Evolutionary conservation across 495 filamentous ascomycete genomes (phyloP).

Genomic region (Hypoxylon lienhwacheense): DNA sequence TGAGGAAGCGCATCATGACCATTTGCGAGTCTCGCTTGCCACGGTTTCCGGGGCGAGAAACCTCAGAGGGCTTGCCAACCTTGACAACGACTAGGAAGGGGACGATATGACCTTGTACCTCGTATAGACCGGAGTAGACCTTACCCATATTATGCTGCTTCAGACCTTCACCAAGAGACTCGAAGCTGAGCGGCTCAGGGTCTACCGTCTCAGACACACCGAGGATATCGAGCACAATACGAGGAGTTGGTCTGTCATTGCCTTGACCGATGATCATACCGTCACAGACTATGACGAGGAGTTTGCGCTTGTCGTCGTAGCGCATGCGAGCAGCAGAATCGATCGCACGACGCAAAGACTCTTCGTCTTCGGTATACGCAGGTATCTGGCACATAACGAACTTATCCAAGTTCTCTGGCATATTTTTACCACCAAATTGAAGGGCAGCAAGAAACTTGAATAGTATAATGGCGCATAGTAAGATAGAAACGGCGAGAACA

Average conservation of each 20-base stretch:
- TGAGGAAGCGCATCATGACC: constrained; percentile 96
- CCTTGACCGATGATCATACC: constrained; percentile 99
- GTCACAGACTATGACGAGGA: constrained; percentile 91
- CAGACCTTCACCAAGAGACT: constrained; percentile 92
- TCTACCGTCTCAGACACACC: constrained; percentile 92
- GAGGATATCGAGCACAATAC: constrained; percentile 95
- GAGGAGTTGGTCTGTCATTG: constrained; percentile 92
- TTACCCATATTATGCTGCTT: constrained; percentile 99
- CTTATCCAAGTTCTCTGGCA: constrained; percentile 95
- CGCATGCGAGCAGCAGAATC: constrained; percentile 94
- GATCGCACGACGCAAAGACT: constrained; percentile 92
- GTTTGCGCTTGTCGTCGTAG: constrained; percentile 98
- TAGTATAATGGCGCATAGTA: constrained; percentile 77
- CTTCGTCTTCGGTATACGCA: constrained; percentile 97
- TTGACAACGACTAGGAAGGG: constrained; percentile 97
- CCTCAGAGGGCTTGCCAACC: constrained; percentile 95
- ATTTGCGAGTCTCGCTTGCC: constrained; percentile 99
- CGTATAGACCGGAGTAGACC: constrained; percentile 95
- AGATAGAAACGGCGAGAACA: constrained; percentile 81
- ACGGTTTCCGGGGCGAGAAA: constrained; percentile 93
- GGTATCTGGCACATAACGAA: constrained; percentile 98
- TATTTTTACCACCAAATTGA: constrained; percentile 87
- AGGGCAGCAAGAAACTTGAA: constrained; percentile 98
- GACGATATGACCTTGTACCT: constrained; percentile 96
- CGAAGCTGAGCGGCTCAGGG: constrained; percentile 96